phyloP scores from a whole-genome alignment of 2,329 filamentous ascomycete genomes.

The Hymenoscyphus infarciens region DNA sequence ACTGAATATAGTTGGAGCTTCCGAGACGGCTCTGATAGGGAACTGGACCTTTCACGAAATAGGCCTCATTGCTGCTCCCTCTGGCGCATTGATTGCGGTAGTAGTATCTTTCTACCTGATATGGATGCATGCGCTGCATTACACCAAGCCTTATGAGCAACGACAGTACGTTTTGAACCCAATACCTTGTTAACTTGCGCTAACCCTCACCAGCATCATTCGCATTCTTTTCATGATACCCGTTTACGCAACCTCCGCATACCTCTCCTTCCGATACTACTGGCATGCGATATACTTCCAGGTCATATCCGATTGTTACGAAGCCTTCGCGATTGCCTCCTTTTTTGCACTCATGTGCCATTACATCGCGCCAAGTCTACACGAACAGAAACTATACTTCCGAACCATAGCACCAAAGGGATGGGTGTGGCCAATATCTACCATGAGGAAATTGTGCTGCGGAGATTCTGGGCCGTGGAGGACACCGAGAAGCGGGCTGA shows the following conservation, averaged over 20 bases:
- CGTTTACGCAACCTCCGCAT: slow-evolving; percentile 71
- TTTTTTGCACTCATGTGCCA: slow-evolving; percentile 83
- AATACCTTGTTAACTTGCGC: neutral
- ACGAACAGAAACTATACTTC: slow-evolving; percentile 80
- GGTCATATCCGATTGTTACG: slow-evolving; percentile 79
- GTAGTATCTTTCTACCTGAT: slow-evolving; percentile 53
- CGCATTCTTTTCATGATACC: slow-evolving; percentile 88
- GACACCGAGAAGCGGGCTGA: slow-evolving; percentile 75
- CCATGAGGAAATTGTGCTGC: slow-evolving; percentile 67
- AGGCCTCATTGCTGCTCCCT: slow-evolving; percentile 49
- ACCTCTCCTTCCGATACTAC: slow-evolving; percentile 72
- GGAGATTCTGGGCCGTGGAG: slow-evolving; percentile 67
- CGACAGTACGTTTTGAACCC: slow-evolving; percentile 43
- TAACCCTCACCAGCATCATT: slow-evolving; percentile 59
- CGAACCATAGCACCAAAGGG: slow-evolving; percentile 62
- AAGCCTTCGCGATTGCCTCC: slow-evolving; percentile 81
- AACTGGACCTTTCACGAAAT: slow-evolving; percentile 52
- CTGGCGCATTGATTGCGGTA: slow-evolving; percentile 48
- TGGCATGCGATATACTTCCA: slow-evolving; percentile 76
- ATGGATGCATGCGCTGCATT: slow-evolving; percentile 56
- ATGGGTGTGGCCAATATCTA: slow-evolving; percentile 72
- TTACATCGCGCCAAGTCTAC: slow-evolving; percentile 73
- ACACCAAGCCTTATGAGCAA: slow-evolving; percentile 58
- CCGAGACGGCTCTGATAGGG: slow-evolving; percentile 47
- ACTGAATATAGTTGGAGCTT: slow-evolving; percentile 31